Evolutionary conservation across 2,329 filamentous ascomycete genomes (phyloP).

Genomic region (Celoporthe dispersa): DNA sequence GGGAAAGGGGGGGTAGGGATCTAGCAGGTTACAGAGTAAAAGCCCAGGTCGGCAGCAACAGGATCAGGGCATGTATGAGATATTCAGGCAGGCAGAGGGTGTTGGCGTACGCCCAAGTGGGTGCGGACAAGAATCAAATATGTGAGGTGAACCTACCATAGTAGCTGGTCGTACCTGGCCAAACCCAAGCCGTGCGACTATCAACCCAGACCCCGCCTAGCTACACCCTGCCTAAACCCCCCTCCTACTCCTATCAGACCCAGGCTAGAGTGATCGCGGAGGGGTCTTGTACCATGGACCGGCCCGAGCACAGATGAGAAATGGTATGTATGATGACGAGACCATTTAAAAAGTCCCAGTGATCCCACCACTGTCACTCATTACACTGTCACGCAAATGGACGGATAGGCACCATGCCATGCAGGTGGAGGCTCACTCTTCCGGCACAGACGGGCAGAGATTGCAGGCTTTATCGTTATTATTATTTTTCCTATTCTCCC

Average conservation of each 20-base stretch:
- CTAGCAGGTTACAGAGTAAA: neutral
- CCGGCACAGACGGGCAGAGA: neutral
- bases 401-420: slow-evolving; percentile 1
- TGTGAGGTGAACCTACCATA: neutral
- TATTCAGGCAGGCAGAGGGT: neutral
- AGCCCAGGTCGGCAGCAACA: neutral
- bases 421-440: slow-evolving; percentile 4
- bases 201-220: neutral
- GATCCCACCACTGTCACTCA: neutral
- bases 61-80: slow-evolving; percentile 4
- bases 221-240: neutral
- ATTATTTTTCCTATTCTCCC: neutral
- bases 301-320: neutral
- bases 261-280: neutral
- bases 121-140: neutral
- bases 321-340: neutral
- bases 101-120: neutral
- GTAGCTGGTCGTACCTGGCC: neutral
- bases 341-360: neutral
- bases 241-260: neutral
- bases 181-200: neutral
- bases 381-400: neutral
- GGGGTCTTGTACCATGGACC: neutral
- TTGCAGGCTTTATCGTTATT: neutral
- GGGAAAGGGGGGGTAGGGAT: too few species aligned